Evolutionary conservation across 208 protist species (phyloP).

Genomic region (Acanthamoeba lugdunensis): DNA sequence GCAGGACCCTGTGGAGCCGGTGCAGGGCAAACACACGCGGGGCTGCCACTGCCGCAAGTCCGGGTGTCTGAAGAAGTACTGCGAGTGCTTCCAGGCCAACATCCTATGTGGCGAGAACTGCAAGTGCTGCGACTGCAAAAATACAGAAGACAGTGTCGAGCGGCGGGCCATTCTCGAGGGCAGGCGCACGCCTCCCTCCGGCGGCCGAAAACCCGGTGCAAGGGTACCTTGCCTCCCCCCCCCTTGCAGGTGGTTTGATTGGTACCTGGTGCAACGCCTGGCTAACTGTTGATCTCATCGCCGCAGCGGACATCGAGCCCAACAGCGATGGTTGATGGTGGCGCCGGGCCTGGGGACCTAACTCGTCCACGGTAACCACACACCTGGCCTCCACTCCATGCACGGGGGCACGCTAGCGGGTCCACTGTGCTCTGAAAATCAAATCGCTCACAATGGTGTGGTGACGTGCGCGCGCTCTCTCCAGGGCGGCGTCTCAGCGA

Average conservation of each 20-base stretch:
- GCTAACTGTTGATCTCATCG: not conserved
- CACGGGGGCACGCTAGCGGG: not conserved
- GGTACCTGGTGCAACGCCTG: not conserved
- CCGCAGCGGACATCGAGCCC: not conserved
- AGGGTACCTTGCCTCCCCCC: not conserved
- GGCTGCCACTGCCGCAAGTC: slow-evolving; percentile 86
- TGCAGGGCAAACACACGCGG: slow-evolving; percentile 77
- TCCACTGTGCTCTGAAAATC: no score
- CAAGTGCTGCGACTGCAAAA: slow-evolving; percentile 85
- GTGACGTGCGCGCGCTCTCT: not conserved
- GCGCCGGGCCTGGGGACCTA: not conserved
- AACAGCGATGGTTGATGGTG: not conserved
- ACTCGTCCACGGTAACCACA: not conserved
- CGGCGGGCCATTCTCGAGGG: slow-evolving; percentile 61
- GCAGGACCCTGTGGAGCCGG: slow-evolving; percentile 61
- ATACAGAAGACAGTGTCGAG: slow-evolving; percentile 68
- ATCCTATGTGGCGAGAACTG: slow-evolving; percentile 84
- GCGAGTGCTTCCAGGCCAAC: slow-evolving; percentile 86
- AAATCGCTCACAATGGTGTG: not conserved
- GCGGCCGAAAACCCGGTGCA: not conserved
- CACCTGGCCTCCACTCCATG: no score
- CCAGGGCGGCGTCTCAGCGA: not conserved
- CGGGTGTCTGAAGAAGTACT: slow-evolving; percentile 86
- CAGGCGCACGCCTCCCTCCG: slow-evolving; percentile 59
- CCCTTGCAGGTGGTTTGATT: no score